Percentiles rank a stretch among this genome's conserved stretches.
phyloP scores from a whole-genome alignment of 78 protist species.

The Dictyostelium firmibasis region DNA sequence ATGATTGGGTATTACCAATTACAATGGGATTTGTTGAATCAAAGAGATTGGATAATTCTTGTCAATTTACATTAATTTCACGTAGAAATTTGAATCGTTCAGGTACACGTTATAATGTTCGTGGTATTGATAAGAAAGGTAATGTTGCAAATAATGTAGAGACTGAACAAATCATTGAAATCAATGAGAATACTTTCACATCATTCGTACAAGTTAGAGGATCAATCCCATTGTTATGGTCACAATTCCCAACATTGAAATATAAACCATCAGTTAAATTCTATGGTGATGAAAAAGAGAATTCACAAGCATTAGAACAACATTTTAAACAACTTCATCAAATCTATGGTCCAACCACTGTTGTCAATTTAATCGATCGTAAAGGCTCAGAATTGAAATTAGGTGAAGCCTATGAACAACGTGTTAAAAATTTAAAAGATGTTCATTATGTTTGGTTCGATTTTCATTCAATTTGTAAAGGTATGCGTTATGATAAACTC shows the following conservation, averaged over 20 bases:
- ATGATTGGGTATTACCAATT: slow-evolving; percentile 30
- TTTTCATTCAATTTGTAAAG: slow-evolving; percentile 76
- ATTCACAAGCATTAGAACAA: neutral
- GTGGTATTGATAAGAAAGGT: slow-evolving; percentile 81
- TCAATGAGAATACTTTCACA: slow-evolving; percentile 3
- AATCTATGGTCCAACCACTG: slow-evolving; percentile 28
- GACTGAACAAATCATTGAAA: slow-evolving; percentile 68
- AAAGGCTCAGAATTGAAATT: slow-evolving; percentile 66
- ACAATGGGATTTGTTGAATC: slow-evolving; percentile 60
- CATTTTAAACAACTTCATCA: slow-evolving; percentile 44
- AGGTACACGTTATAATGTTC: slow-evolving; percentile 79
- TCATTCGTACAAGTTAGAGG: slow-evolving; percentile 84
- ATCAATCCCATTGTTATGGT: slow-evolving; percentile 82
- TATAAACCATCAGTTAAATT: slow-evolving; percentile 45
- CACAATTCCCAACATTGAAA: slow-evolving; percentile 43
- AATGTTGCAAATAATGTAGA: slow-evolving; percentile 80
- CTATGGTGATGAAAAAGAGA: slow-evolving; percentile 38
- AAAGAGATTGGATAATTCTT: neutral
- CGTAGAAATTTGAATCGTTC: slow-evolving; percentile 56
- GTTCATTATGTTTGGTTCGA: slow-evolving; percentile 79
- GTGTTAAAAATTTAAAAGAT: neutral
- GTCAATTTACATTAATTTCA: slow-evolving; percentile 53
- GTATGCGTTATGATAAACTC: slow-evolving; percentile 71
- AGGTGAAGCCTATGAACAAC: slow-evolving; percentile 65
- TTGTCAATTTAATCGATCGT: slow-evolving; percentile 75